Conservation (phyloP, 1,284 basidiomycete species). For the Microbotryomycetes sp. region DNA sequence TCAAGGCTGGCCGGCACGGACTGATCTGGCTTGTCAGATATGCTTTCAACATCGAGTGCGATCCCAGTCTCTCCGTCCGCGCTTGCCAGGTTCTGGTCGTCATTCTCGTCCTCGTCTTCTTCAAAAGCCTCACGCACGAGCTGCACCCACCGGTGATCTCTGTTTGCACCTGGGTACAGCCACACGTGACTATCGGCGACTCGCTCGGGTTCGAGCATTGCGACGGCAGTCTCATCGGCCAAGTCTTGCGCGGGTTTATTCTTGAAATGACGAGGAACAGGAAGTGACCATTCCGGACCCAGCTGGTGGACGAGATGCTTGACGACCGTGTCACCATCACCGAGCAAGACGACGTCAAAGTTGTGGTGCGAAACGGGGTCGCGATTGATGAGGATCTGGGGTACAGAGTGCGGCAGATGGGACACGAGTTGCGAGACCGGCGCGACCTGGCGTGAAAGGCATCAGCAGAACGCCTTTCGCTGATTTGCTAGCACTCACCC, state of each 20-base stretch:
- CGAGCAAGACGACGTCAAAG: conserved; percentile 69
- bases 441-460: conserved; percentile 45
- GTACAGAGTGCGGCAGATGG: conserved; percentile 34
- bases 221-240: background rate
- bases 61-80: background rate
- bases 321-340: conserved; percentile 82
- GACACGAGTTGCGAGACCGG: conserved; percentile 35
- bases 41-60: too few species aligned
- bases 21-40: too few species aligned
- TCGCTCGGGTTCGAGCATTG: conserved; percentile 48
- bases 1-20: too few species aligned
- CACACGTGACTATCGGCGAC: conserved; percentile 58
- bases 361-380: conserved; percentile 84
- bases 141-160: conserved; percentile 19
- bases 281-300: conserved; percentile 49
- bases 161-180: conserved; percentile 61
- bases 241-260: background rate
- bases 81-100: background rate
- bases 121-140: conserved; percentile 14
- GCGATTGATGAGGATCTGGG: conserved; percentile 87
- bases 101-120: background rate
- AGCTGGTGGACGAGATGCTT: conserved; percentile 63
- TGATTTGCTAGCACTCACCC: conserved; percentile 9
- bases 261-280: conserved; percentile 6
- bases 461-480: conserved; percentile 44